Evolutionary conservation across 768 basidiomycete species (phyloP).

Genomic region (Butyriboletus loyo): DNA sequence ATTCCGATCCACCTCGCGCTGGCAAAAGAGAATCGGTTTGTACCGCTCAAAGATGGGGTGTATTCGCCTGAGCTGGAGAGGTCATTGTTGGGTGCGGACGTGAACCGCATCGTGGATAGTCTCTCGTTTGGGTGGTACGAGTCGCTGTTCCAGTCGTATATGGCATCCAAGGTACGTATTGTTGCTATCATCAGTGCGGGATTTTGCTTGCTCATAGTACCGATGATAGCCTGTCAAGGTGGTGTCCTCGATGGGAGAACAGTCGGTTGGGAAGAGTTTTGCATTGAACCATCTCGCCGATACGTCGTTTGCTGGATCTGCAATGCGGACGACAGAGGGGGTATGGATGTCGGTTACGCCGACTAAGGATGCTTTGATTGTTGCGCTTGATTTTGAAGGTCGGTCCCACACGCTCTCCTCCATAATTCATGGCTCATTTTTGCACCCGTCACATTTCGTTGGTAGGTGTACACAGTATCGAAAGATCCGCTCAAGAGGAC

Average conservation of each 20-base stretch:
- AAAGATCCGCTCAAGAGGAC: slow-evolving; percentile 61
- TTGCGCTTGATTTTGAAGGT: slow-evolving; percentile 67
- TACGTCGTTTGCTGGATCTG: slow-evolving; percentile 63
- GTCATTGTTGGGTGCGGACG: slow-evolving; percentile 55
- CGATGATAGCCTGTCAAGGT: slow-evolving; percentile 52
- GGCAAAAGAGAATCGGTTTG: slow-evolving; percentile 55
- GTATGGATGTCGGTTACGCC: slow-evolving; percentile 70
- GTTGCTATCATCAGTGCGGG: fast-evolving
- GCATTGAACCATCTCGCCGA: slow-evolving; percentile 59
- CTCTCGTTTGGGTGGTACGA: slow-evolving; percentile 66
- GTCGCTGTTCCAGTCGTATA: slow-evolving; percentile 59
- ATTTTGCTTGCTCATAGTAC: background rate
- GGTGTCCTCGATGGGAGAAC: slow-evolving; percentile 68
- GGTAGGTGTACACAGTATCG: slow-evolving; percentile 58
- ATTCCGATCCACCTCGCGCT: slow-evolving; percentile 65
- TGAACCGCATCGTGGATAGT: slow-evolving; percentile 52
- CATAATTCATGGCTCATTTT: background rate
- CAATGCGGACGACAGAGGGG: slow-evolving; percentile 66
- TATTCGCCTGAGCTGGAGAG: slow-evolving; percentile 48
- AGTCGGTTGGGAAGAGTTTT: slow-evolving; percentile 63
- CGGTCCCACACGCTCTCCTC: background rate
- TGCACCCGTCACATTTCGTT: background rate
- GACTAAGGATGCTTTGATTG: slow-evolving; percentile 49
- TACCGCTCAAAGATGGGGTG: slow-evolving; percentile 59
- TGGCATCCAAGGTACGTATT: slow-evolving; percentile 47